These are phyloP conservation scores for Trifolium repens DNA, from an alignment of 306 rosid genomes.

Conservation along the genomic window DNA sequence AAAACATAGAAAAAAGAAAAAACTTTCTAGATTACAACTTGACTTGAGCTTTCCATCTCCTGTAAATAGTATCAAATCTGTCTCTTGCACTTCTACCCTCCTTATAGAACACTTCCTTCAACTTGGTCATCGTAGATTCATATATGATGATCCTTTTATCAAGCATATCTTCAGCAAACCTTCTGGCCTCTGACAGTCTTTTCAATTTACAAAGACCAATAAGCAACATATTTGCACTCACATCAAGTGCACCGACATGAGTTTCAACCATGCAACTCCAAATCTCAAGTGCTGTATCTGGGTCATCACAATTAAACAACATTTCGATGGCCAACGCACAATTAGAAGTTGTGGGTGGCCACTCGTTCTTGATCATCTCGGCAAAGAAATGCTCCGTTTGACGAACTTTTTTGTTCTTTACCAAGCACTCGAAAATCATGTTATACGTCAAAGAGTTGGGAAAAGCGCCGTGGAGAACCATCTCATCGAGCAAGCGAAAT, in stretches of 20 bases:
- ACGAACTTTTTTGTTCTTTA: constrained; percentile 56
- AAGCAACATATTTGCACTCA: constrained; percentile 66
- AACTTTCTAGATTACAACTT: constrained; percentile 31
- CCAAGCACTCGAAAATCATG: constrained; percentile 70
- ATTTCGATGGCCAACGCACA: constrained; percentile 61
- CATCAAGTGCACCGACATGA: constrained; percentile 54
- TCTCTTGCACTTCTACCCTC: constrained; percentile 67
- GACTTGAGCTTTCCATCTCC: constrained; percentile 58
- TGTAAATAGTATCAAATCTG: constrained; percentile 56
- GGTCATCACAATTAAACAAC: constrained; percentile 69
- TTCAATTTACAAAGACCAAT: constrained; percentile 63
- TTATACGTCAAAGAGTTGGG: constrained; percentile 68
- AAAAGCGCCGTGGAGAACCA: constrained; percentile 66
- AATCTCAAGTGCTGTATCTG: constrained; percentile 64
- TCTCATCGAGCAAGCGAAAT: constrained; percentile 59
- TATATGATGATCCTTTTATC: constrained; percentile 54
- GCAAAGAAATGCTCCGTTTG: constrained; percentile 54
- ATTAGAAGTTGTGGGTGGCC: constrained; percentile 53
- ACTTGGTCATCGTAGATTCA: constrained; percentile 60
- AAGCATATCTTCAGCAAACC: constrained; percentile 58
- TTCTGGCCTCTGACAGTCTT: constrained; percentile 60
- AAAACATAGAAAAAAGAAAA: constrained; percentile 10
- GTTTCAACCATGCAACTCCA: constrained; percentile 69
- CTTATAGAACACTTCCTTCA: constrained; percentile 59
- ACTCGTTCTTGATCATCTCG: constrained; percentile 82